Conservation (phyloP, 2,329 filamentous ascomycete species). For the Colletotrichum melonis region DNA sequence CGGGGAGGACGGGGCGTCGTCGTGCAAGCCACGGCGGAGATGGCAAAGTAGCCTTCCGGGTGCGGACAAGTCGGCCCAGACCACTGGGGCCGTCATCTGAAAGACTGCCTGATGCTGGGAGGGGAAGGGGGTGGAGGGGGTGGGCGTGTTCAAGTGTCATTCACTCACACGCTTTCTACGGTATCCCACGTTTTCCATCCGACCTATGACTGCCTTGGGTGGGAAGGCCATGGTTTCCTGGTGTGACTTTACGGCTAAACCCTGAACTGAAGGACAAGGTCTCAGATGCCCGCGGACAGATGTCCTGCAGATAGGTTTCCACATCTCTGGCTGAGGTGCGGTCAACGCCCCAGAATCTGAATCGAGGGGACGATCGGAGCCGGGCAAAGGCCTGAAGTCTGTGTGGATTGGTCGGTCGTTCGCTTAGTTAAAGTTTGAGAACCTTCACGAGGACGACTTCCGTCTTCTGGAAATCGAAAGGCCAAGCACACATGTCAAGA, state of each 20-base stretch:
- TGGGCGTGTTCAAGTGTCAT: not conserved
- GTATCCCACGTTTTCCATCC: not conserved
- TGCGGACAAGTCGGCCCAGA: slow-evolving; percentile 26
- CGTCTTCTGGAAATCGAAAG: not conserved
- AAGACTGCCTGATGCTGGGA: not conserved
- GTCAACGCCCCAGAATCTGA: not conserved
- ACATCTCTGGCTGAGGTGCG: not conserved
- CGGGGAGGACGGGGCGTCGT: slow-evolving; percentile 9
- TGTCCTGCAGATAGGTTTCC: not conserved
- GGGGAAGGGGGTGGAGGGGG: no score
- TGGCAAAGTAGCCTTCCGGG: slow-evolving; percentile 21
- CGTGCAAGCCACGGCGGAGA: slow-evolving; percentile 27
- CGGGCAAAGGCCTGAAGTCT: not conserved
- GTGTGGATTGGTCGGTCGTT: not conserved
- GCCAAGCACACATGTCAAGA: not conserved
- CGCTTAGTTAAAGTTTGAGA: not conserved
- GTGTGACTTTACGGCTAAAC: not conserved
- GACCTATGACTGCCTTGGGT: not conserved
- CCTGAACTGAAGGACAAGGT: not conserved
- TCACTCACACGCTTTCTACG: not conserved
- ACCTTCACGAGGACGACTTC: not conserved
- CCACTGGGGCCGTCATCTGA: not conserved
- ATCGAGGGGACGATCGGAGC: not conserved
- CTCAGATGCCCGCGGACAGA: not conserved
- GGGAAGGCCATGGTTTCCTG: not conserved